These are phyloP conservation scores for Medicago ruthenica DNA, from an alignment of 306 rosid species.

Conservation along the genomic window DNA sequence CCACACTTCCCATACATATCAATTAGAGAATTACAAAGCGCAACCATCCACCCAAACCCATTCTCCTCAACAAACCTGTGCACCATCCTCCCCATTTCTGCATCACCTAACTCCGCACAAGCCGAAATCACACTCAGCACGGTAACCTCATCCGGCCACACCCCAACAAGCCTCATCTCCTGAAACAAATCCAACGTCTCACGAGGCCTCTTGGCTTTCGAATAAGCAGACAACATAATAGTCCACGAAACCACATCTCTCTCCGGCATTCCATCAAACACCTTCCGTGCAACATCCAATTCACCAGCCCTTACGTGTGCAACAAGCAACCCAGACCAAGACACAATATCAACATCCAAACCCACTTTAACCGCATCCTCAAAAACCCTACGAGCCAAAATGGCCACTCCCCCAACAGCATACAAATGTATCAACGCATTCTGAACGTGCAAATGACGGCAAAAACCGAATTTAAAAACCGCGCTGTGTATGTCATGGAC, in stretches of 20 bases:
- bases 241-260: constrained; percentile 74
- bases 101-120: constrained; percentile 55
- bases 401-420: constrained; percentile 50
- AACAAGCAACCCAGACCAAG: constrained; percentile 69
- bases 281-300: constrained; percentile 49
- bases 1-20: constrained; percentile 73
- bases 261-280: constrained; percentile 70
- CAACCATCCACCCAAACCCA: constrained; percentile 65
- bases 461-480: constrained; percentile 60
- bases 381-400: constrained; percentile 53
- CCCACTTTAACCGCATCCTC: constrained; percentile 47
- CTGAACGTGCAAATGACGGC: constrained; percentile 53
- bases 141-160: constrained; percentile 64
- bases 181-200: constrained; percentile 63
- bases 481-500: constrained; percentile 46
- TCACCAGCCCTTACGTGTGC: constrained; percentile 60
- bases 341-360: constrained; percentile 60
- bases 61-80: constrained; percentile 54
- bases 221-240: constrained; percentile 59
- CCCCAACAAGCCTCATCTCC: constrained; percentile 54
- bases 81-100: constrained; percentile 54
- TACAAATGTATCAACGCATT: constrained; percentile 63
- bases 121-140: constrained; percentile 68
- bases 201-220: constrained; percentile 46
- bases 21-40: constrained; percentile 63